Conservation (phyloP, 306 rosid species). For the Dalbergia cochinchinensis region DNA sequence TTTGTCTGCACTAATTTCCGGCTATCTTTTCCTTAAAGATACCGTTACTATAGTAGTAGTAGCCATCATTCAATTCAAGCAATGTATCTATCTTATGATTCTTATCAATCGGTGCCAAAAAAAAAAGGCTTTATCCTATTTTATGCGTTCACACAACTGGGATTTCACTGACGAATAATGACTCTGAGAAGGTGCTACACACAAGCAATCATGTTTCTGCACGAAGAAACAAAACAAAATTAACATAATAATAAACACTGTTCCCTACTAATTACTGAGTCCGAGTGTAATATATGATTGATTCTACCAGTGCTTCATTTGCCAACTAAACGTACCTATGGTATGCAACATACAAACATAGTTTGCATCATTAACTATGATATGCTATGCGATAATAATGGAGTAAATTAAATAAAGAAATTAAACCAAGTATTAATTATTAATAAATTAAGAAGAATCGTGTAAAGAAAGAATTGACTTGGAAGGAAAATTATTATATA, state of each 20-base stretch:
- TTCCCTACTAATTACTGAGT: background rate
- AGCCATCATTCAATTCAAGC: slow-evolving; percentile 28
- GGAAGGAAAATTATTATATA: background rate
- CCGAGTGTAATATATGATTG: background rate
- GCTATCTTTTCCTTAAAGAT: slow-evolving; percentile 52
- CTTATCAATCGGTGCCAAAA: slow-evolving; percentile 2
- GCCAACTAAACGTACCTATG: background rate
- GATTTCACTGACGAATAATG: background rate
- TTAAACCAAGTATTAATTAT: background rate
- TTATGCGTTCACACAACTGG: slow-evolving; percentile 4
- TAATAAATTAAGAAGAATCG: background rate
- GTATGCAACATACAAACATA: background rate
- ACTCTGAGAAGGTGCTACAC: background rate
- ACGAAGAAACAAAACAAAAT: background rate
- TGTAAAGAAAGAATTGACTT: slow-evolving; percentile 4
- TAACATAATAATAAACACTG: background rate
- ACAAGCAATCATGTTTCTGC: slow-evolving; percentile 24
- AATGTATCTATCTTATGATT: slow-evolving; percentile 18
- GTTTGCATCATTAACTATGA: background rate
- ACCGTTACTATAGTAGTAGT: slow-evolving; percentile 39
- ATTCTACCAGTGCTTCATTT: background rate
- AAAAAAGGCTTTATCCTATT: background rate
- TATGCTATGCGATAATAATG: background rate
- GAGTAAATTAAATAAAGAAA: background rate
- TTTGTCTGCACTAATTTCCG: slow-evolving; percentile 36